Evolutionary conservation across 176 grass and related monocot genomes (phyloP).

Genomic region (Bothriochloa decipiens): DNA sequence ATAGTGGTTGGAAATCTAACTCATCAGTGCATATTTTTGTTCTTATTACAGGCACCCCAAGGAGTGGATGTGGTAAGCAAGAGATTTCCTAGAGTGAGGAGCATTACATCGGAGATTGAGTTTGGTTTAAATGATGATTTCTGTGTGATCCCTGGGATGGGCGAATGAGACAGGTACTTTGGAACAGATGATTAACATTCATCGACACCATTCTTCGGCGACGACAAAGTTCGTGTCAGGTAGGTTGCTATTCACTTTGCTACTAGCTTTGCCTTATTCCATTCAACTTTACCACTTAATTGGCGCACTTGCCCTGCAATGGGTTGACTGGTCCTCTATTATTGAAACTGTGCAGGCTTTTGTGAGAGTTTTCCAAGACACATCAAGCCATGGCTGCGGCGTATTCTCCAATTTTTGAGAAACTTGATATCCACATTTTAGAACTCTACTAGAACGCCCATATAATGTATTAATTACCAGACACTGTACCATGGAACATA

Average conservation of each 20-base stretch:
- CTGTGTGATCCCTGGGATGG: conserved; percentile 84
- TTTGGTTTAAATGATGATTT: conserved; percentile 81
- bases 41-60: conserved; percentile 71
- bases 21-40: conserved; percentile 1
- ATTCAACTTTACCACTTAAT: not conserved
- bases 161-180: conserved; percentile 85
- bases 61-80: conserved; percentile 85
- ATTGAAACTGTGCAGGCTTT: conserved; percentile 40
- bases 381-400: conserved; percentile 18
- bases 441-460: conserved; percentile 21
- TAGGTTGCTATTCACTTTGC: conserved; percentile 38
- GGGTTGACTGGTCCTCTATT: not conserved
- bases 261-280: not conserved
- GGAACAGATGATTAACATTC: conserved; percentile 79
- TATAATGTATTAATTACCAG: conserved; percentile 20
- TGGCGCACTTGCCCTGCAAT: not conserved
- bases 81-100: conserved; percentile 91
- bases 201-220: conserved; percentile 49
- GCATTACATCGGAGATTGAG: conserved; percentile 94
- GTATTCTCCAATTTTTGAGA: conserved; percentile 40
- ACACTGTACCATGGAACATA: conserved; percentile 5
- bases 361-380: conserved; percentile 42
- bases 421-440: conserved; percentile 26
- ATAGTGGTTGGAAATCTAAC: conserved; percentile 16
- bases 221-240: conserved; percentile 52